phyloP scores from a whole-genome alignment of 768 basidiomycete genomes.

The Xerocomellus amylosporus region DNA sequence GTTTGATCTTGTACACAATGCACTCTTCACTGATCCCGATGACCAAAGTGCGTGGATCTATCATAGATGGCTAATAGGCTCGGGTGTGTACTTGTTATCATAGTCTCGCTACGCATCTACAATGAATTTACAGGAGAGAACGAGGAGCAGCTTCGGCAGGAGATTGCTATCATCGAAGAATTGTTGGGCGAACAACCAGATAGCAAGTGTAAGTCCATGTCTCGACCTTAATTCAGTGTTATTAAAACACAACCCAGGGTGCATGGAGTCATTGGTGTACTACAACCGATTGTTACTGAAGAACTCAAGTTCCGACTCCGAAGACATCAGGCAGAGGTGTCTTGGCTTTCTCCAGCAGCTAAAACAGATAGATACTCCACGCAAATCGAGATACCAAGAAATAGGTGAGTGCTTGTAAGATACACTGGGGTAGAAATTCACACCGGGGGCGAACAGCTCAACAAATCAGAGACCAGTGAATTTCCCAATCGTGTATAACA shows the following conservation, averaged over 20 bases:
- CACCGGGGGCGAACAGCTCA: slow-evolving; percentile 17
- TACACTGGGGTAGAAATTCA: neutral
- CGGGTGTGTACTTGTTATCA: slow-evolving; percentile 45
- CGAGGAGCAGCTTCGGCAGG: slow-evolving; percentile 57
- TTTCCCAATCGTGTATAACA: neutral
- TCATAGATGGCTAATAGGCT: slow-evolving; percentile 93
- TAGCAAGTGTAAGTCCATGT: slow-evolving; percentile 70
- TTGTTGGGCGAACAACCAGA: slow-evolving; percentile 87
- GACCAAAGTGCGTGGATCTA: slow-evolving; percentile 99
- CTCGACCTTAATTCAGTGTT: neutral
- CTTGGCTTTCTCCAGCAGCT: slow-evolving; percentile 54
- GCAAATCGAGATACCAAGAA: slow-evolving; percentile 67
- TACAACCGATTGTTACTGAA: slow-evolving; percentile 72
- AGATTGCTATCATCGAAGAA: slow-evolving; percentile 78
- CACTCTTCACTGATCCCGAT: slow-evolving; percentile 93
- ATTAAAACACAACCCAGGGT: slow-evolving; percentile 55
- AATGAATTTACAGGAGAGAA: slow-evolving; percentile 50
- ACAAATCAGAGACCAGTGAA: slow-evolving; percentile 12
- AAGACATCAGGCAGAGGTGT: slow-evolving; percentile 46
- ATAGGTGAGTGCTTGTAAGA: slow-evolving; percentile 42
- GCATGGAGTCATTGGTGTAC: slow-evolving; percentile 86
- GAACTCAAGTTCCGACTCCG: slow-evolving; percentile 40
- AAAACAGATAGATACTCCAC: slow-evolving; percentile 58
- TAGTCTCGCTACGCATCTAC: neutral
- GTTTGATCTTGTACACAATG: slow-evolving; percentile 88